A percentile compares a stretch with the other conserved stretches of the same genome.
Evolutionary conservation across 2,329 filamentous ascomycete species (phyloP).

Genomic region (Beauveria sp.): DNA sequence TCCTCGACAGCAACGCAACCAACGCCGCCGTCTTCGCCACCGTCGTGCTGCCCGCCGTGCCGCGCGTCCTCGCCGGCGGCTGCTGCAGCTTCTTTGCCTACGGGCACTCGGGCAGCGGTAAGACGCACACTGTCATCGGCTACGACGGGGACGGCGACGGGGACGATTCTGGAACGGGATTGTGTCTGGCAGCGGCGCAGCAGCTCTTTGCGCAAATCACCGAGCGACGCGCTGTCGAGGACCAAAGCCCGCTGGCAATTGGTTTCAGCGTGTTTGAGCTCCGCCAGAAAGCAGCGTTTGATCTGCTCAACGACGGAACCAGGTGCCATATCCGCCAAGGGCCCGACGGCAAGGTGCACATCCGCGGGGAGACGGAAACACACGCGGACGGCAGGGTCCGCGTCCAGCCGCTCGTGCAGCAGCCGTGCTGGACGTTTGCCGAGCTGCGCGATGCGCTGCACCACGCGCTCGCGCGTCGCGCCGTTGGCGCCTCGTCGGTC

Average conservation of each 20-base stretch:
- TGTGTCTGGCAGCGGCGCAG: constrained; percentile 28
- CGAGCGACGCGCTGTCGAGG: neutral
- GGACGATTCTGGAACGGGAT: constrained; percentile 23
- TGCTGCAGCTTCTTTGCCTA: constrained; percentile 67
- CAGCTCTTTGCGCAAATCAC: constrained; percentile 24
- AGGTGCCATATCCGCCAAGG: constrained; percentile 34
- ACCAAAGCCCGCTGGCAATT: constrained; percentile 20
- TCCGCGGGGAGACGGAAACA: constrained; percentile 34
- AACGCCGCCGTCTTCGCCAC: constrained; percentile 18
- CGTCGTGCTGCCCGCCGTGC: constrained; percentile 26
- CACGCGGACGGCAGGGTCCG: constrained; percentile 32
- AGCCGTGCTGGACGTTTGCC: constrained; percentile 28
- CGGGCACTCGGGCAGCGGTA: constrained; percentile 84
- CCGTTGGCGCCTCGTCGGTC: constrained; percentile 29
- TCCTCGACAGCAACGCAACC: constrained; percentile 20
- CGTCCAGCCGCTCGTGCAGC: constrained; percentile 29
- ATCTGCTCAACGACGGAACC: constrained; percentile 30
- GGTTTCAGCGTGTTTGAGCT: constrained; percentile 34
- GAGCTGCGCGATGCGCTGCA: constrained; percentile 22
- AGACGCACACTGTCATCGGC: constrained; percentile 71
- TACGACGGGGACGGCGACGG: constrained; percentile 30
- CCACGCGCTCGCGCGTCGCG: constrained; percentile 22
- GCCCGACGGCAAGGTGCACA: constrained; percentile 28
- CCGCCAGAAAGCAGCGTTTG: constrained; percentile 32
- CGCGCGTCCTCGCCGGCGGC: constrained; percentile 25